phyloP scores from a whole-genome alignment of 345 rosid genomes.

The Rhodamnia argentea region DNA sequence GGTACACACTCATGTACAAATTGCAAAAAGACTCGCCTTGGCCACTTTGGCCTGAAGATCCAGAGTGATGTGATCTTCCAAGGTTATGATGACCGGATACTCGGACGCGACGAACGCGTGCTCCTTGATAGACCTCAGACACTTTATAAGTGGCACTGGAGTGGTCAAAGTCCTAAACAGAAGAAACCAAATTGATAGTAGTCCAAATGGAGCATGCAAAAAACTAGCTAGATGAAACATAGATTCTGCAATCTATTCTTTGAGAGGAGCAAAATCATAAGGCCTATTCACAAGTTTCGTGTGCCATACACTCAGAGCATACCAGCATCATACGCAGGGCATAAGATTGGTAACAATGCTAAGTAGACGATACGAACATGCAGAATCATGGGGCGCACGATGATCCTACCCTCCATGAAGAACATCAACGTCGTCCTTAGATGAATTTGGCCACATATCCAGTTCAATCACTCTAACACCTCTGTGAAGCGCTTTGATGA shows the following conservation, averaged over 20 bases:
- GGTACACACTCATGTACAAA: background rate
- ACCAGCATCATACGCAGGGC: background rate
- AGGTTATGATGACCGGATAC: constrained; percentile 80
- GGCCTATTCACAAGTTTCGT: background rate
- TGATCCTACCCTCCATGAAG: constrained; percentile 66
- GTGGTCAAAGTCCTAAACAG: constrained; percentile 65
- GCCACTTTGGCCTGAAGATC: constrained; percentile 92
- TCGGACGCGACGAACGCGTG: constrained; percentile 71
- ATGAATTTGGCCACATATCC: constrained; percentile 69
- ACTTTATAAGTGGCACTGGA: constrained; percentile 67
- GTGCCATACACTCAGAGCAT: background rate
- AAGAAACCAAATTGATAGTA: background rate
- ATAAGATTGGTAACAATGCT: background rate
- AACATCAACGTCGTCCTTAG: constrained; percentile 40
- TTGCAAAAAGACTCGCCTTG: constrained; percentile 20
- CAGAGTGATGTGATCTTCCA: constrained; percentile 89
- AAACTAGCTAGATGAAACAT: background rate
- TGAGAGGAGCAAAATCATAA: background rate
- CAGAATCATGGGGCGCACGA: background rate
- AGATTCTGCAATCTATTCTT: background rate
- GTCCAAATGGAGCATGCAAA: background rate
- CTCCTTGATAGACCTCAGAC: constrained; percentile 62
- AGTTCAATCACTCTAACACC: constrained; percentile 83
- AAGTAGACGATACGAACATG: background rate
- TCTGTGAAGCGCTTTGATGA: constrained; percentile 36